Percentiles rank a stretch among this genome's conserved stretches.
These are phyloP conservation scores for Xylaria sp. DNA, from an alignment of 2,329 filamentous ascomycete species.

Conservation along the genomic window DNA sequence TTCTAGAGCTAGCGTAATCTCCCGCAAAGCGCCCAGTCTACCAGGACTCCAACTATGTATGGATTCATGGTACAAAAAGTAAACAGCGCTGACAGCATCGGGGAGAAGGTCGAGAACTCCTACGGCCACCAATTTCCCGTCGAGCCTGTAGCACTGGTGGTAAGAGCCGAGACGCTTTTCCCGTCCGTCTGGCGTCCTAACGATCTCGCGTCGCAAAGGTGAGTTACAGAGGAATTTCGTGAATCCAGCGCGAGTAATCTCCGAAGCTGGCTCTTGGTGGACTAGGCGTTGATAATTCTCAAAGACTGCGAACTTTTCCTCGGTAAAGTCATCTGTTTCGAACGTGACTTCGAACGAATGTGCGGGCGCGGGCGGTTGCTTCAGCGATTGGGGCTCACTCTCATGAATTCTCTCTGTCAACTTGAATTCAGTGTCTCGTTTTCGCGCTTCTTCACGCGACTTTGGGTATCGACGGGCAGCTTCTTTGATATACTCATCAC, in stretches of 20 bases:
- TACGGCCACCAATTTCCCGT: constrained; percentile 69
- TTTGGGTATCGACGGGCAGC: constrained; percentile 60
- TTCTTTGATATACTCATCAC: constrained; percentile 61
- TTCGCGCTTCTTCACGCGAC: constrained; percentile 59
- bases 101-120: constrained; percentile 73
- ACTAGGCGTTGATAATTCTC: constrained; percentile 70
- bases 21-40: constrained; percentile 68
- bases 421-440: constrained; percentile 62
- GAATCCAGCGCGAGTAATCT: constrained; percentile 60
- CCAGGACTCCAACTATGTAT: constrained; percentile 65
- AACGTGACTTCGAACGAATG: constrained; percentile 65
- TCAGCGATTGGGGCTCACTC: constrained; percentile 52
- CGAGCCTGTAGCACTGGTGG: constrained; percentile 76
- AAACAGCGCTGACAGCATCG: constrained; percentile 72
- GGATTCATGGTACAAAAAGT: constrained; percentile 75
- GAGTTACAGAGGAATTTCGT: constrained; percentile 69
- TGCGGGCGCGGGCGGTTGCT: constrained; percentile 56
- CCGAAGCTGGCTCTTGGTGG: constrained; percentile 58
- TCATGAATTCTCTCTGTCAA: constrained; percentile 64
- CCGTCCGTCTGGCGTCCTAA: constrained; percentile 43
- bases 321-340: constrained; percentile 63
- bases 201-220: constrained; percentile 49
- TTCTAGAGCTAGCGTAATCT: constrained; percentile 66
- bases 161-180: constrained; percentile 62
- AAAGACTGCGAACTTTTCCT: constrained; percentile 70